Base-by-base conservation (phyloP, 192 early-diverging fungal species). In the Linnemannia zychae region DNA sequence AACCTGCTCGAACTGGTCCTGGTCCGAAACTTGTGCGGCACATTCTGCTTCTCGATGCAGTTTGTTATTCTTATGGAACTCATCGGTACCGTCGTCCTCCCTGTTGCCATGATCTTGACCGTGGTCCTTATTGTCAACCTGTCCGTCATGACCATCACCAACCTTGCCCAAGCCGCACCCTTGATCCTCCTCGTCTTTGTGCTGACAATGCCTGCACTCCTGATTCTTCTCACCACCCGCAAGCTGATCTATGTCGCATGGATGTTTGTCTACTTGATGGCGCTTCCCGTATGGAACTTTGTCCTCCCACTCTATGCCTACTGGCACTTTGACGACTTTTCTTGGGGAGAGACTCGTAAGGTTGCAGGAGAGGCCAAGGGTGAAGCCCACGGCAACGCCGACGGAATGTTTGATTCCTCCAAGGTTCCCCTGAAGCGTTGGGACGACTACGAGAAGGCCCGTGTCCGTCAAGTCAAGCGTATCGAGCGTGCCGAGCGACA, bases 41-140 rank as follows among this genome's bases (percentile, higher is more conserved):
- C 96, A 0, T 99, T 99, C 88, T 99, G 98, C 78, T 96, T 99
- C 83, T 97, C 96, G 49, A 99, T 94, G 93, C 95, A 96, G 90
- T 95, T 96, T 86, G 94, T 94, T 18, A 90, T 95, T 36, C 87
- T 95, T 79, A 92, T 95, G 88, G 93, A 95, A 75, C 87, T 96
- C 65, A 90, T 95, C 18, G 95, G 95, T 67, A 96, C 95, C 0
- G 88, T 95, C 17, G 94, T 93, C 33, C 87, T 96, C 65, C 95
- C 95, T 16, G 94, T 93, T 3, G 95, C 95, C 60, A 92, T 96
- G 80, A 81, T 92, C 48, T 84, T 95, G 71, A 95, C 94, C 33
- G 89, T 91, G n/a, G 89, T 92, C 34, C 81, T 96, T 72, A 90
- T 95, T 36, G 89, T 92, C 48, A 89, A 88, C 40, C 84, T 94